These are phyloP conservation scores for Monarda citriodora DNA, from an alignment of 305 asterid species.

Conservation along the genomic window DNA sequence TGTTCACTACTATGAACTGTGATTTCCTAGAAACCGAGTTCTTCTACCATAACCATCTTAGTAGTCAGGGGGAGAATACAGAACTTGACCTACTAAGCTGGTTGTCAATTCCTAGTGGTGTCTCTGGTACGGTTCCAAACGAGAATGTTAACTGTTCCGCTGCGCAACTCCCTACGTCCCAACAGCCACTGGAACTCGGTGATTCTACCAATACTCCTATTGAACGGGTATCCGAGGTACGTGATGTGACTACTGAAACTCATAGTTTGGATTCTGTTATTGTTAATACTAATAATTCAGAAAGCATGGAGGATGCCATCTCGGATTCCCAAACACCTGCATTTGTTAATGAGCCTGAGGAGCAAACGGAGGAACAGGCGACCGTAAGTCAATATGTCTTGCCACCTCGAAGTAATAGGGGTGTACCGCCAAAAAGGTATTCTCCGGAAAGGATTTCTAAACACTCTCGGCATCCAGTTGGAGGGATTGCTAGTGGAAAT, in stretches of 20 bases:
- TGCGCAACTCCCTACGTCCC: not conserved
- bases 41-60: not conserved
- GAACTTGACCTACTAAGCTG: not conserved
- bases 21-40: not conserved
- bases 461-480: not conserved
- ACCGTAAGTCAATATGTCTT: not conserved
- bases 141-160: not conserved
- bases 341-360: too few species aligned
- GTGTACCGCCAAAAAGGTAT: not conserved
- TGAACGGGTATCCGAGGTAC: not conserved
- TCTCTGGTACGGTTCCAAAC: not conserved
- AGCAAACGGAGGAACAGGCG: too few species aligned
- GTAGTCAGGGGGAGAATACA: not conserved
- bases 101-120: not conserved
- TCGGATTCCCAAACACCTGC: too few species aligned
- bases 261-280: not conserved
- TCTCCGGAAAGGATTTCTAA: not conserved
- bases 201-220: not conserved
- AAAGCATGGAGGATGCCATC: too few species aligned
- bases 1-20: slow-evolving; percentile 1
- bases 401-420: not conserved
- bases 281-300: too few species aligned
- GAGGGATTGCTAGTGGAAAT: not conserved
- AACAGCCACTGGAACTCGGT: not conserved
- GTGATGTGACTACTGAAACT: not conserved